Conservation (phyloP, 306 rosid genomes). For the Cucurbita maxima region DNA sequence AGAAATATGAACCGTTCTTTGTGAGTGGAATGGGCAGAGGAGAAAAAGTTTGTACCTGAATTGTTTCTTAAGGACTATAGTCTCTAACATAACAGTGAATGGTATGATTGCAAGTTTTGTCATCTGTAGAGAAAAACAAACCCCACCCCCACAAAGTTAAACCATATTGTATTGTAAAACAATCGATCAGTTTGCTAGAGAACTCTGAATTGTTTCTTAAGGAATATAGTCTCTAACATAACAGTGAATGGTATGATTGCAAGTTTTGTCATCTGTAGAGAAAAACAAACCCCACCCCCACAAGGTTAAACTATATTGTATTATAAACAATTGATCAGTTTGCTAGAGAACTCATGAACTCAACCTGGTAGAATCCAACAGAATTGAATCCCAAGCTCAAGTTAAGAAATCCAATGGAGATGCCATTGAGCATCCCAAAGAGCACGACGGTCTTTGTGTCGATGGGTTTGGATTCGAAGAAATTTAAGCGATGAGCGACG, state of each 20-base stretch:
- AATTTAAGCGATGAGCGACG: constrained; percentile 63
- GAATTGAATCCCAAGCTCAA: constrained; percentile 93
- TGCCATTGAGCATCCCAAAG: constrained; percentile 76
- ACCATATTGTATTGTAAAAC: background rate
- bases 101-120: constrained; percentile 99
- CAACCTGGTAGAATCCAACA: constrained; percentile 94
- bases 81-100: constrained; percentile 79
- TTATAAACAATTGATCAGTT: background rate
- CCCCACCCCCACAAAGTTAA: background rate
- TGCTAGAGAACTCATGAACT: background rate
- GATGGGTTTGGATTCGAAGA: constrained; percentile 59
- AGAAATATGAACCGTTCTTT: background rate
- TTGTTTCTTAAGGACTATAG: constrained; percentile 62
- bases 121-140: constrained; percentile 38
- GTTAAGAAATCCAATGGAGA: constrained; percentile 92
- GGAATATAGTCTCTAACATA: constrained; percentile 59
- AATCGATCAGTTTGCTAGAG: background rate
- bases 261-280: constrained; percentile 89
- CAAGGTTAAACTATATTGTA: background rate
- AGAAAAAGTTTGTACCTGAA: constrained; percentile 46
- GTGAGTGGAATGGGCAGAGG: background rate
- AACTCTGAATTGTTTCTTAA: constrained; percentile 90
- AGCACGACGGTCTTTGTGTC: constrained; percentile 77
- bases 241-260: constrained; percentile 98
- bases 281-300: background rate